Evolutionary conservation across 2,329 filamentous ascomycete genomes (phyloP).

Genomic region (Paracoccidioides lutzii): DNA sequence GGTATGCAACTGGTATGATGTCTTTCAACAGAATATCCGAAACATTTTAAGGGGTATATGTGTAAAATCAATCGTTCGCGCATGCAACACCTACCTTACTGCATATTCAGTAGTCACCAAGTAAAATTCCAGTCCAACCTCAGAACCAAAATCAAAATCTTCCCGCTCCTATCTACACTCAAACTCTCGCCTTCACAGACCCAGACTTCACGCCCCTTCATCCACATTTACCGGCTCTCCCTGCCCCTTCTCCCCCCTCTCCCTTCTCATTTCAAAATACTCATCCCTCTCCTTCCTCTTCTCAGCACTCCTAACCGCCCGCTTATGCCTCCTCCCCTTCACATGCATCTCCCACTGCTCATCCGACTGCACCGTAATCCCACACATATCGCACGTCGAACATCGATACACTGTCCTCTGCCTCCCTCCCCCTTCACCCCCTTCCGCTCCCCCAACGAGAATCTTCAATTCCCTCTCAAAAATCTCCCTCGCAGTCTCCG

Average conservation of each 20-base stretch:
- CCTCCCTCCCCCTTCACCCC: background rate
- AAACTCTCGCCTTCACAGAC: background rate
- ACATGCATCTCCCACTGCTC: slow-evolving; percentile 41
- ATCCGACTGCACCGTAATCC: slow-evolving; percentile 35
- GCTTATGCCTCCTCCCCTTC: slow-evolving; percentile 45
- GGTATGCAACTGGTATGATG: too few species aligned
- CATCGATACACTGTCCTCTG: slow-evolving; percentile 18
- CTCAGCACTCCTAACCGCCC: slow-evolving; percentile 30
- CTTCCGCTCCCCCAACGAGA: slow-evolving; percentile 13
- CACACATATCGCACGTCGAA: slow-evolving; percentile 55
- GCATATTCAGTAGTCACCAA: too few species aligned
- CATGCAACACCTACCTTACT: too few species aligned
- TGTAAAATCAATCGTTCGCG: too few species aligned
- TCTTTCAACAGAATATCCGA: too few species aligned
- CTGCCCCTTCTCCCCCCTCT: background rate
- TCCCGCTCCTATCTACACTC: background rate
- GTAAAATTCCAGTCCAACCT: too few species aligned
- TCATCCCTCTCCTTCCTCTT: slow-evolving; percentile 21
- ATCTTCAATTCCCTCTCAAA: slow-evolving; percentile 41
- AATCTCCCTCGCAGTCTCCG: slow-evolving; percentile 42
- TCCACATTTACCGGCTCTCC: background rate
- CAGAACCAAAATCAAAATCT: too few species aligned
- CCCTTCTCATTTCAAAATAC: slow-evolving; percentile 16
- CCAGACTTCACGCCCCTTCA: background rate
- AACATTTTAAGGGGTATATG: too few species aligned